Conservation (phyloP, 176 grass and related monocot species). For the Oryza nivara region DNA sequence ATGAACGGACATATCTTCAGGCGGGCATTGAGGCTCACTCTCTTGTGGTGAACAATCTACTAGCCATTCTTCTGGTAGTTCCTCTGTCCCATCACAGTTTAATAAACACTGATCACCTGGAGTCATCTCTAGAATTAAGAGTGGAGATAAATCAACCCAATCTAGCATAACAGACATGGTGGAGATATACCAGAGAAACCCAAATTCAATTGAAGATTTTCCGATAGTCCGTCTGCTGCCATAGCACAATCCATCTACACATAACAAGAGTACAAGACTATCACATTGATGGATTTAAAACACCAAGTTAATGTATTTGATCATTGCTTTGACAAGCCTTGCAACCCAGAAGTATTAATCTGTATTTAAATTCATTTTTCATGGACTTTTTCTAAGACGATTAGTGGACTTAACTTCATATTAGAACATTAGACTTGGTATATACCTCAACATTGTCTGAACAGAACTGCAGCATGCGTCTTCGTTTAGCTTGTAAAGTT, state of each 20-base stretch:
- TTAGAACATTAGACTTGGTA: conserved; percentile 11
- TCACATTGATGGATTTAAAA: conserved; percentile 24
- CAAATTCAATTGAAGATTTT: conserved; percentile 64
- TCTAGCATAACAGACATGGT: conserved; percentile 10
- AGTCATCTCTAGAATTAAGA: conserved; percentile 41
- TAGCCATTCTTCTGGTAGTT: conserved; percentile 81
- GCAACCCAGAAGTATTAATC: background rate
- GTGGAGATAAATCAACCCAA: conserved; percentile 4
- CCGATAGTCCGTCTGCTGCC: conserved; percentile 65
- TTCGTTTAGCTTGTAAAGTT: conserved; percentile 78
- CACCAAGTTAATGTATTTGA: conserved; percentile 19
- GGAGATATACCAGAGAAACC: conserved; percentile 61
- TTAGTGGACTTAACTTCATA: background rate
- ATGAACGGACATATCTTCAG: conserved; percentile 65
- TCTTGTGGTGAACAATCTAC: conserved; percentile 77
- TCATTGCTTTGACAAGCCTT: conserved; percentile 22
- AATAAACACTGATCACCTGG: conserved; percentile 65
- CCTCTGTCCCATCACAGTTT: conserved; percentile 61
- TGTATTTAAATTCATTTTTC: conserved; percentile 17
- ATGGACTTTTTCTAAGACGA: background rate
- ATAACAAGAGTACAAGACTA: conserved; percentile 22
- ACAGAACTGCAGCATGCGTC: conserved; percentile 91
- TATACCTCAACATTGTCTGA: conserved; percentile 62
- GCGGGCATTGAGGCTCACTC: conserved; percentile 39
- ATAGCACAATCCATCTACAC: conserved; percentile 58